These are phyloP conservation scores for Chlamydomonas eustigma DNA, from an alignment of 139 green algal genomes.

Conservation along the genomic window DNA sequence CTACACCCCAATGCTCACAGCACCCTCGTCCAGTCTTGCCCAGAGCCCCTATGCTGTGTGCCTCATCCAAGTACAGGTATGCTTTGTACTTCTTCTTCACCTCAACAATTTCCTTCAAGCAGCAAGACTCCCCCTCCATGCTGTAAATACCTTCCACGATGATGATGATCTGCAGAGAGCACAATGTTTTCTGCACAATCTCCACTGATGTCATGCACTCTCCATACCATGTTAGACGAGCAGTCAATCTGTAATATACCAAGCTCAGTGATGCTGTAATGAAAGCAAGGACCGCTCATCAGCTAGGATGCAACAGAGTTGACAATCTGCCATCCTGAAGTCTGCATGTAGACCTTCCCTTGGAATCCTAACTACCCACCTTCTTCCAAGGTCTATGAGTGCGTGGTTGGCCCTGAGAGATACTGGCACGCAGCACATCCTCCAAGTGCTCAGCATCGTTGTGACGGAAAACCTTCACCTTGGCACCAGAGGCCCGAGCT, in stretches of 20 bases:
- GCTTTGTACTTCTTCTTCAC: slow-evolving; percentile 91
- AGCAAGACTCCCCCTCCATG: slow-evolving; percentile 95
- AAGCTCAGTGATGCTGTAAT: too few species aligned
- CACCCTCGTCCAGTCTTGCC: slow-evolving; percentile 48
- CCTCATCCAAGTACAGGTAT: slow-evolving; percentile 99
- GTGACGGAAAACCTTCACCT: slow-evolving; percentile 85
- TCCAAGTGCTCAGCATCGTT: slow-evolving; percentile 88
- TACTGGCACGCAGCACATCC: slow-evolving; percentile 69
- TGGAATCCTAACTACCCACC: too few species aligned
- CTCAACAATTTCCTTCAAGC: slow-evolving; percentile 80
- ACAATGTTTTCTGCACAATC: not conserved
- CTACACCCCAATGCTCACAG: slow-evolving; percentile 87
- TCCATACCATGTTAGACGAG: too few species aligned
- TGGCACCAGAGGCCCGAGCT: slow-evolving; percentile 71
- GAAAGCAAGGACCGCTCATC: too few species aligned
- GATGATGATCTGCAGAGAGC: slow-evolving; percentile 70
- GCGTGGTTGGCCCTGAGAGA: slow-evolving; percentile 90
- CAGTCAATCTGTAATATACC: too few species aligned
- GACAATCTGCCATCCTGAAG: too few species aligned
- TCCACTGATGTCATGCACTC: too few species aligned
- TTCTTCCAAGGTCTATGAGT: slow-evolving; percentile 92
- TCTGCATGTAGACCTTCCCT: too few species aligned
- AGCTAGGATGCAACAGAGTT: too few species aligned
- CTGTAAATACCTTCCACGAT: slow-evolving; percentile 97
- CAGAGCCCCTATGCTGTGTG: slow-evolving; percentile 95